Evolutionary conservation across 192 early-diverging fungal species (phyloP).

Genomic region (Coemansia sp.): DNA sequence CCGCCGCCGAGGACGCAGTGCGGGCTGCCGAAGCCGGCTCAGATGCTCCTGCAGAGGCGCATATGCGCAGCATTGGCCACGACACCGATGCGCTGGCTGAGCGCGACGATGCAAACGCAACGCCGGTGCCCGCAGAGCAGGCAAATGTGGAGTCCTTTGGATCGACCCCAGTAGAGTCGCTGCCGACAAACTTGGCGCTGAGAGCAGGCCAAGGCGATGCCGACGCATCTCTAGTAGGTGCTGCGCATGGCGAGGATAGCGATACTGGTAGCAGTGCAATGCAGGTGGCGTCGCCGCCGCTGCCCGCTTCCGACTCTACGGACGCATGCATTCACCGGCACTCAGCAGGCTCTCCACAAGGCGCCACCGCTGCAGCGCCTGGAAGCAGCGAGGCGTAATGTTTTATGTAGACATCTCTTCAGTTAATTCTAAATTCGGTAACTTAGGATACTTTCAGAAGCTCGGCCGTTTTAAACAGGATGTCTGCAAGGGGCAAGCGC

Average conservation of each 20-base stretch:
- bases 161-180: slow-evolving; percentile 46
- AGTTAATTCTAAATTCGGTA: neutral
- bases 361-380: slow-evolving; percentile 6
- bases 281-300: slow-evolving; percentile 28
- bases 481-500: slow-evolving; percentile 10
- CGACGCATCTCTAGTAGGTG: slow-evolving; percentile 31
- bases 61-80: slow-evolving; percentile 3
- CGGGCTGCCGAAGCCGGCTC: slow-evolving; percentile 20
- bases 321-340: slow-evolving; percentile 10
- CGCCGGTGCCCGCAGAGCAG: slow-evolving; percentile 46
- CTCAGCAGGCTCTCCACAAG: slow-evolving; percentile 6
- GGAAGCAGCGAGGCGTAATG: slow-evolving; percentile 17
- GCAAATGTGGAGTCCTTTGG: slow-evolving; percentile 47
- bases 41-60: neutral
- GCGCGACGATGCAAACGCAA: slow-evolving; percentile 45
- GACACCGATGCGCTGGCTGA: slow-evolving; percentile 7
- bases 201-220: slow-evolving; percentile 16
- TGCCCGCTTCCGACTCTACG: slow-evolving; percentile 7
- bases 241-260: slow-evolving; percentile 10
- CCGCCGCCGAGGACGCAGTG: slow-evolving; percentile 37
- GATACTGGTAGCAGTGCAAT: slow-evolving; percentile 8
- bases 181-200: slow-evolving; percentile 29
- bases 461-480: slow-evolving; percentile 23
- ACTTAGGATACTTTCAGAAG: slow-evolving; percentile 8
- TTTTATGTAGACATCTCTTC: slow-evolving; percentile 1